Evolutionary conservation across 345 rosid species (phyloP).

Genomic region (Limnanthes douglasii): DNA sequence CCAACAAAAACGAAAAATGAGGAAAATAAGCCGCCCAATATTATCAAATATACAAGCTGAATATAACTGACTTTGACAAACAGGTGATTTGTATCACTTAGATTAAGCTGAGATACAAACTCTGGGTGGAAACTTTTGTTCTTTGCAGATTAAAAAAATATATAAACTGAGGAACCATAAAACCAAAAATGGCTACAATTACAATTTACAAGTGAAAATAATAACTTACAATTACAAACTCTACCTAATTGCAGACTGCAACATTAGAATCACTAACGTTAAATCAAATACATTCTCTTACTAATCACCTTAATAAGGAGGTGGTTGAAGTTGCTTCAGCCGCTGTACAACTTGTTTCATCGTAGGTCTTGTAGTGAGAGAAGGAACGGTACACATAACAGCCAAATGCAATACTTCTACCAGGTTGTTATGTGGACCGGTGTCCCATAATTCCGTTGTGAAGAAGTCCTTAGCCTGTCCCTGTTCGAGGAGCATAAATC

Average conservation of each 20-base stretch:
- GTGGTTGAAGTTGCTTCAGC: conserved; percentile 24
- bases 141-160: no score
- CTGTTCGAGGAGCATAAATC: conserved; percentile 57
- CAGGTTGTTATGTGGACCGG: conserved; percentile 34
- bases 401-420: conserved; percentile 48
- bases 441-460: conserved; percentile 36
- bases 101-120: no score
- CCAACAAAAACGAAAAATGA: no score
- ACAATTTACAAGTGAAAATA: conserved; percentile 10
- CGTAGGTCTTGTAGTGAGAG: conserved; percentile 40
- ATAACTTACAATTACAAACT: conserved; percentile 3
- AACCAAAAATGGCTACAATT: no score
- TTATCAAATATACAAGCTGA: no score
- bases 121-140: no score
- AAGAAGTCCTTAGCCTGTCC: conserved; percentile 72
- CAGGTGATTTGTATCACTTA: no score
- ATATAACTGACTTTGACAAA: no score
- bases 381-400: conserved; percentile 34
- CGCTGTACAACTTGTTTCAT: conserved; percentile 38
- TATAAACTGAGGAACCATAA: no score
- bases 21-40: no score
- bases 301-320: conserved; percentile 9
- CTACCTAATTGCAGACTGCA: conserved; percentile 6
- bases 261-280: conserved; percentile 1
- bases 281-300: conserved; percentile 5